Evolutionary conservation across 371 early-diverging fungal genomes (phyloP), one percentile per base, ranked within the genome.

Genomic region (Dipsacomyces acuminosporus): DNA sequence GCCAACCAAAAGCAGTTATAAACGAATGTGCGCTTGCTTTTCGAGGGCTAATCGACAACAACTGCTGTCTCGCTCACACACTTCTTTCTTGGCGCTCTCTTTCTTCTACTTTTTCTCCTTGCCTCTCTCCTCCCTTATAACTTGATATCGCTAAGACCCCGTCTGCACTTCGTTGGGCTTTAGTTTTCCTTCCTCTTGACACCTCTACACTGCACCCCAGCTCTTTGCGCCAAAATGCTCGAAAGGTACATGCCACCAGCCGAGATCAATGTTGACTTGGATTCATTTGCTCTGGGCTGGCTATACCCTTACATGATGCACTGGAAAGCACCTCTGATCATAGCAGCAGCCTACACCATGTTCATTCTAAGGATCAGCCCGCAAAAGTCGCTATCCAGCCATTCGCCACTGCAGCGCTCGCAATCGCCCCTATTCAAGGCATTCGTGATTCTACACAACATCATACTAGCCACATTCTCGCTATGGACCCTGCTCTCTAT

Each of bases 401-500:
- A 78, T 46, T 76, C 82, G 17, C 72, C 80, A 21, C 78, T 78
- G 0, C 79, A 80, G 40, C 63, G 64, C 8, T 59, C 59, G 14
- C 51, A 62, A 42, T 51, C 64, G 14, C 45, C 41, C 3, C 9
- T 25, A 2, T 77, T 89, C 80, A 88, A 84, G 54, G 77, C 81
- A n/a, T 78, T 87, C 46, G 84, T 89, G 25, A 80, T 88, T 59
- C 54, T 82, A 5, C 91, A 91, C 71, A 91, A 91, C 67, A 63
- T 86, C 50, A 54, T 75, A 23, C 73, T 91, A 33, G 82, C 83
- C 21, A 51, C 81, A 18, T 91, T 84, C 62, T 88, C 88, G 23
- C 79, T 76, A 41, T 74, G 81, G 42, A 89, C 86, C 11, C 86
- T 88, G 58, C 59, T 82, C 35, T 65, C 78, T 41, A 81, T 85